A percentile compares a stretch with the other conserved stretches of the same genome.
Conservation (phyloP, 345 rosid species). For the Streptanthus diversifolius region DNA sequence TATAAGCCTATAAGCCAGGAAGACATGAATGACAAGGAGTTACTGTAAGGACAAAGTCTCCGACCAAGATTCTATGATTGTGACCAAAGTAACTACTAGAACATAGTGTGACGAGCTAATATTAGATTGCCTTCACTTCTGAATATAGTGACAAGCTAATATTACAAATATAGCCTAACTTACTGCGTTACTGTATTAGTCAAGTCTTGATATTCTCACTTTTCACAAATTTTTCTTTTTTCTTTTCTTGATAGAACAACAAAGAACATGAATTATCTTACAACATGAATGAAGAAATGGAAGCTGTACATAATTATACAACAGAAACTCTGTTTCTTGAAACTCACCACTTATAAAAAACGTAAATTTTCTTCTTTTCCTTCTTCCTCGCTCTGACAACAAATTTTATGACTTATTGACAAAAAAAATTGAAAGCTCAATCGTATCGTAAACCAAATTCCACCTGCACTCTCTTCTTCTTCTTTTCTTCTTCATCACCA, state of each 20-base stretch:
- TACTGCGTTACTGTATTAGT: neutral
- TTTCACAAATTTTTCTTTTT: neutral
- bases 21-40: neutral
- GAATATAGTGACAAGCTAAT: neutral
- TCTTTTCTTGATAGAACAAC: neutral
- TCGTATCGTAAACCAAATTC: constrained; percentile 26
- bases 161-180: neutral
- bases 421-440: constrained; percentile 31
- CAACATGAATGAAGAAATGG: constrained; percentile 36
- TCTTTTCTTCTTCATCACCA: neutral
- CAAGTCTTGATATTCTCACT: neutral
- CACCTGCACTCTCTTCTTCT: constrained; percentile 13
- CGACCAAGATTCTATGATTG: neutral
- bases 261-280: constrained; percentile 29
- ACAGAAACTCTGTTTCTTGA: constrained; percentile 12
- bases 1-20: neutral
- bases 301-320: constrained; percentile 35
- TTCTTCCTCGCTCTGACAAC: constrained; percentile 5
- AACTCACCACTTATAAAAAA: constrained; percentile 14
- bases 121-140: neutral
- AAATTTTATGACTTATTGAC: constrained; percentile 34
- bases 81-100: neutral
- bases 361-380: neutral
- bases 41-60: neutral
- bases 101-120: neutral